Conservation (phyloP, 2,329 filamentous ascomycete genomes). For the Aspergillus phoenicis region DNA sequence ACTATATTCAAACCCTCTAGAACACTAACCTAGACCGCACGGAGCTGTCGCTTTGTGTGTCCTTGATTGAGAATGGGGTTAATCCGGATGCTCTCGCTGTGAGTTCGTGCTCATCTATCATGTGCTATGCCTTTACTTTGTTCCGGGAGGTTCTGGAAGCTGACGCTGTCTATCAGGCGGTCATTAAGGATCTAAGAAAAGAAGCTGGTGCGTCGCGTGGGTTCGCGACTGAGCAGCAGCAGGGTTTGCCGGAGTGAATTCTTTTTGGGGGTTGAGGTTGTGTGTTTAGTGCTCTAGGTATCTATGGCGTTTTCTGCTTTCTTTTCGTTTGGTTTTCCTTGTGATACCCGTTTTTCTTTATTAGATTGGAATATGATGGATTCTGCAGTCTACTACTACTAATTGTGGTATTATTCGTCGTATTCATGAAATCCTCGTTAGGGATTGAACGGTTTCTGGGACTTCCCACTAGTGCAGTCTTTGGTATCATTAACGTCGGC, state of each 20-base stretch:
- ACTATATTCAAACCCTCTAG: slow-evolving; percentile 50
- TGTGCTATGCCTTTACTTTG: not conserved
- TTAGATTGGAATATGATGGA: not conserved
- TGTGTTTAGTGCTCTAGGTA: not conserved
- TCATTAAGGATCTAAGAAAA: slow-evolving; percentile 51
- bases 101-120: slow-evolving; percentile 43
- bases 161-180: slow-evolving; percentile 36
- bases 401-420: not conserved
- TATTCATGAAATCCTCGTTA: not conserved
- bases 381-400: not conserved
- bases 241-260: slow-evolving; percentile 19
- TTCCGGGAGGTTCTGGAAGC: not conserved
- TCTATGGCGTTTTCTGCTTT: slow-evolving; percentile 3
- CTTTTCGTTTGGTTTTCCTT: slow-evolving; percentile 6
- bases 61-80: slow-evolving; percentile 94
- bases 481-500: slow-evolving; percentile 28
- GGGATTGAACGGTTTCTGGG: not conserved
- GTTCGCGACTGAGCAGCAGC: slow-evolving; percentile 21
- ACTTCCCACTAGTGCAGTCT: slow-evolving; percentile 13
- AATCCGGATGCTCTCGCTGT: slow-evolving; percentile 95
- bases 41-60: slow-evolving; percentile 91
- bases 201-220: slow-evolving; percentile 37
- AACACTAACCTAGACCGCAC: slow-evolving; percentile 92
- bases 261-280: not conserved
- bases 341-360: slow-evolving; percentile 20